Conservation (phyloP, 129 eudicot species). For the Artemisia argyi region DNA sequence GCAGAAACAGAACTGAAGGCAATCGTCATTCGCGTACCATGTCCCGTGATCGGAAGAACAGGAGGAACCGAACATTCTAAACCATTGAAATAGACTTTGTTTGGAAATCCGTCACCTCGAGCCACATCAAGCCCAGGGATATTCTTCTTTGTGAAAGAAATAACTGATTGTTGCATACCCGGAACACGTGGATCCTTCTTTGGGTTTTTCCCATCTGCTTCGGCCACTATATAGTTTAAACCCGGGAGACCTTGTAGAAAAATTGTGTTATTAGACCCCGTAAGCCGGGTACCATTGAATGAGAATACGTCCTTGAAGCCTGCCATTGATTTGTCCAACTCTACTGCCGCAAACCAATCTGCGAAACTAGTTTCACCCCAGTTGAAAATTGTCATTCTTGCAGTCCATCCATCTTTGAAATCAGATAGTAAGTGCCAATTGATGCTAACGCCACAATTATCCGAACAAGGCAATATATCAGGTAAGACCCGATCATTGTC, state of each 20-base stretch:
- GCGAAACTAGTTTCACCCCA: slow-evolving; percentile 57
- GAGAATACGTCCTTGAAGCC: slow-evolving; percentile 57
- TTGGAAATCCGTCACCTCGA: slow-evolving; percentile 63
- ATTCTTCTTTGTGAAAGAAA: slow-evolving; percentile 56
- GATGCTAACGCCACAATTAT: slow-evolving; percentile 68
- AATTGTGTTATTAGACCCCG: slow-evolving; percentile 28
- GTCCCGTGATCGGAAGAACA: slow-evolving; percentile 40
- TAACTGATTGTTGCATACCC: slow-evolving; percentile 61
- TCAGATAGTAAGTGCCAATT: slow-evolving; percentile 74
- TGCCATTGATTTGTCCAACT: slow-evolving; percentile 44
- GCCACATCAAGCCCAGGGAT: slow-evolving; percentile 44
- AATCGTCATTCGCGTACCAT: slow-evolving; percentile 13
- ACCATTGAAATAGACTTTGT: slow-evolving; percentile 63
- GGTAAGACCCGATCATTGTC: slow-evolving; percentile 35
- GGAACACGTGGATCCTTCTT: slow-evolving; percentile 65
- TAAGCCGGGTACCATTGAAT: slow-evolving; percentile 46
- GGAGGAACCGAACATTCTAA: slow-evolving; percentile 58
- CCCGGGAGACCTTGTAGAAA: slow-evolving; percentile 57
- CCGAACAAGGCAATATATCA: slow-evolving; percentile 58
- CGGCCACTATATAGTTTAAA: slow-evolving; percentile 42
- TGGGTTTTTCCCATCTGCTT: slow-evolving; percentile 48
- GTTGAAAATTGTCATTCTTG: slow-evolving; percentile 70
- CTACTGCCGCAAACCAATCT: slow-evolving; percentile 61
- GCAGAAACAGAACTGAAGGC: slow-evolving; percentile 22
- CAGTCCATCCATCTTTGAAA: slow-evolving; percentile 61